A percentile compares a stretch with the other conserved stretches of the same genome.
These are phyloP conservation scores for Suhomyces xylopsoci DNA, from an alignment of 805 yeast genomes.

Conservation along the genomic window DNA sequence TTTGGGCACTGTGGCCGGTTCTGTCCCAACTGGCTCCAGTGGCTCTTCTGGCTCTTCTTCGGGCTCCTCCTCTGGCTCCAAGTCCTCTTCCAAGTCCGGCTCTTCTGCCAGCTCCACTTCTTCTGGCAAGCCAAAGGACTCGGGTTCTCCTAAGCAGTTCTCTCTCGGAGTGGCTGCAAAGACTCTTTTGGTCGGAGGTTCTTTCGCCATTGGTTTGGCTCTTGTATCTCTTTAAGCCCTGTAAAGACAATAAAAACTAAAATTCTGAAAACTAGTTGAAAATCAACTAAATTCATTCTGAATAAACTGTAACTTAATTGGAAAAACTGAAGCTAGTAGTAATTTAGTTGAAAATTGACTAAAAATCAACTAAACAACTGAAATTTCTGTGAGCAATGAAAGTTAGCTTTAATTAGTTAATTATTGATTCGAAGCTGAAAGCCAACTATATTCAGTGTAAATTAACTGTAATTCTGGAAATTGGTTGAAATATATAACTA, in stretches of 20 bases:
- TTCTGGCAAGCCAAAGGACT: constrained; percentile 17
- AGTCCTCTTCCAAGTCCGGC: constrained; percentile 3
- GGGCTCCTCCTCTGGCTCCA: constrained; percentile 10
- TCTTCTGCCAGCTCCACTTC: constrained; percentile 12
- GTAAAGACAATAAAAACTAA: not conserved
- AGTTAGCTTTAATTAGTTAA: too few relatives aligned
- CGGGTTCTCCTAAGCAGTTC: constrained; percentile 15
- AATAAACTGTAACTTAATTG: too few relatives aligned
- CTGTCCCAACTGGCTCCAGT: constrained; percentile 30
- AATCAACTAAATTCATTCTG: too few relatives aligned
- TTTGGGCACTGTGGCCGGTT: constrained; percentile 50
- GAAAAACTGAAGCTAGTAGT: too few relatives aligned
- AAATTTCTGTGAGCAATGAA: too few relatives aligned
- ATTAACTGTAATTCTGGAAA: too few relatives aligned
- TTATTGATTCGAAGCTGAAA: too few relatives aligned
- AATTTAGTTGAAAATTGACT: too few relatives aligned
- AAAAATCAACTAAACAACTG: too few relatives aligned
- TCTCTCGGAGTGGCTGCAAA: constrained; percentile 16
- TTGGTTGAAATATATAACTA: too few relatives aligned
- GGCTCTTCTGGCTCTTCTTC: constrained; percentile 22
- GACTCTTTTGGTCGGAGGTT: constrained; percentile 20
- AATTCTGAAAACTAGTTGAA: too few relatives aligned
- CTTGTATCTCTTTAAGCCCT: constrained; percentile 16
- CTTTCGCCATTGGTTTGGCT: constrained; percentile 27
- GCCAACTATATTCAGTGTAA: too few relatives aligned